These are phyloP conservation scores for Schwanniomyces polymorphus DNA, from an alignment of 805 yeast genomes.

Conservation along the genomic window DNA sequence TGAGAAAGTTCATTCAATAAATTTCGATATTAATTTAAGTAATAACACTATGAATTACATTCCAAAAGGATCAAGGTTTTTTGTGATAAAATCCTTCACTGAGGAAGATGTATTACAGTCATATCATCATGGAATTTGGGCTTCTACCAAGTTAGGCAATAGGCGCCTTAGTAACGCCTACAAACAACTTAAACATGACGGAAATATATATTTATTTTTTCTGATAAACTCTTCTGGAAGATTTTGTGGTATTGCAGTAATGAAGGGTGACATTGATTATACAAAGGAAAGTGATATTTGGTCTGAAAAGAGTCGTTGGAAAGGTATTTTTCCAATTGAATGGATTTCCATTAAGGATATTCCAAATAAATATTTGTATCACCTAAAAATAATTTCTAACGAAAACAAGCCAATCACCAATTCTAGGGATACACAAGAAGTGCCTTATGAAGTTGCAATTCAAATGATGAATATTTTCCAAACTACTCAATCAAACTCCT, in stretches of 20 bases:
- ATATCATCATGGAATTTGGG: constrained; percentile 52
- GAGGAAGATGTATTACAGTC: constrained; percentile 51
- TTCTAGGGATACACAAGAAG: constrained; percentile 62
- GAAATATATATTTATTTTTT: constrained; percentile 49
- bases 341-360: constrained; percentile 56
- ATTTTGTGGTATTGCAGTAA: constrained; percentile 60
- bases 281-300: constrained; percentile 43
- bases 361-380: constrained; percentile 47
- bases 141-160: constrained; percentile 60
- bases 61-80: constrained; percentile 29
- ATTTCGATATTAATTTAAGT: background rate
- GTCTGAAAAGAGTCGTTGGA: constrained; percentile 50
- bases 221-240: constrained; percentile 59
- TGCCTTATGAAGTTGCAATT: constrained; percentile 49
- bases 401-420: constrained; percentile 54
- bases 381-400: constrained; percentile 44
- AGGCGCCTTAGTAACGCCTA: constrained; percentile 49
- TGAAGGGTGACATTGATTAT: constrained; percentile 41
- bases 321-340: constrained; percentile 51
- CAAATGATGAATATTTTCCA: constrained; percentile 48
- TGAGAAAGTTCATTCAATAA: constrained; percentile 1
- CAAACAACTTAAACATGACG: constrained; percentile 15
- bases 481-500: constrained; percentile 12
- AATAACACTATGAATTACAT: background rate
- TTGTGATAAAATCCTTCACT: constrained; percentile 56